phyloP scores from a whole-genome alignment of 2,329 filamentous ascomycete species.

The Exophiala mesophila region DNA sequence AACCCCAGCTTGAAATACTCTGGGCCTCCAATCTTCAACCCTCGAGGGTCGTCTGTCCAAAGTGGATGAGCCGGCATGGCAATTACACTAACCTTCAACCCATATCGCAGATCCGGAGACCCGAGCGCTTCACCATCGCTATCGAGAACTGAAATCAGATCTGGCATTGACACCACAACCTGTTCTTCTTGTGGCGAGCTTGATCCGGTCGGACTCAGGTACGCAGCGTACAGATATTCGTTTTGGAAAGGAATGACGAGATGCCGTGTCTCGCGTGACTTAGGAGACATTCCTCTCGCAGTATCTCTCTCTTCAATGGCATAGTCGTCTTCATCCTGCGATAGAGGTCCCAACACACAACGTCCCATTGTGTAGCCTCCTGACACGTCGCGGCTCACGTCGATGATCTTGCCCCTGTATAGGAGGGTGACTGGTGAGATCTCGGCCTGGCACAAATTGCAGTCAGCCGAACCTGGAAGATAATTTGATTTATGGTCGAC shows the following conservation, averaged over 20 bases:
- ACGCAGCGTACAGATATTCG: constrained; percentile 30
- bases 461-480: constrained; percentile 26
- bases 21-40: constrained; percentile 39
- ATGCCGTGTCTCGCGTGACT: constrained; percentile 7
- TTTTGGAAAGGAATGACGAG: constrained; percentile 30
- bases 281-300: background rate
- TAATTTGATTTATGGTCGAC: too few species aligned
- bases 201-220: constrained; percentile 4
- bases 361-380: constrained; percentile 38
- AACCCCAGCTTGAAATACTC: constrained; percentile 33
- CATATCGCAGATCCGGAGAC: constrained; percentile 40
- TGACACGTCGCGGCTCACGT: constrained; percentile 36
- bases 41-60: constrained; percentile 41
- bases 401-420: constrained; percentile 44
- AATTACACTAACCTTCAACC: constrained; percentile 48
- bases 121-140: constrained; percentile 23
- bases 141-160: constrained; percentile 25
- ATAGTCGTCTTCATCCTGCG: constrained; percentile 24
- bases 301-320: too few species aligned
- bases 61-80: constrained; percentile 47
- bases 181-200: constrained; percentile 9
- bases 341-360: constrained; percentile 30
- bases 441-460: background rate
- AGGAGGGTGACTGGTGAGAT: constrained; percentile 32
- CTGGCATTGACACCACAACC: constrained; percentile 32